Base-by-base conservation (phyloP, 768 basidiomycete species). In the Gelatoporia subvermispora region DNA sequence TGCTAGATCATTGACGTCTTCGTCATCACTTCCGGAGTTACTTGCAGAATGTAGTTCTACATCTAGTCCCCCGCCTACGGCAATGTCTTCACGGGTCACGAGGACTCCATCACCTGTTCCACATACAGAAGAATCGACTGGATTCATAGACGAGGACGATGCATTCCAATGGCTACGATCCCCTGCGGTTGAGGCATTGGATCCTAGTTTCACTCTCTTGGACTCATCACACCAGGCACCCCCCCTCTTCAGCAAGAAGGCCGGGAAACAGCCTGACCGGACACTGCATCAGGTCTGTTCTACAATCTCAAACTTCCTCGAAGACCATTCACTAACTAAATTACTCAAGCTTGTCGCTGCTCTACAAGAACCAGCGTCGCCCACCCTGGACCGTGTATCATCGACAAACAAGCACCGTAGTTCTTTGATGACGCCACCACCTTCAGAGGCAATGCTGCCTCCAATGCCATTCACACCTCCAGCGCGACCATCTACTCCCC, bases 1-100 rank as follows among this genome's bases (percentile, higher is more conserved):
- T 20, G 55, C 51, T 2, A 57, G 47, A 21, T 39, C 54, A 8
- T 47, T 56, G 2, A 54, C 59, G 15, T 60, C 58, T 0, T 60
- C 63, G 2, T 68, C 71, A 4, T 73, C 73, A 9, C 57, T 85
- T 39, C 85, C 86, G n/a, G 79, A 74, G 42, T 73, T 87, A 24
- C 79, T 77, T 8, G 80, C 84, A 0, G 80, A 79, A 58, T 62
- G 69, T 35, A 80, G 74, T 55, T 84, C 84, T 2, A 85, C 84
- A 2, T 87, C 84, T 9, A 86, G 84, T 57, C 82, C 84, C 1
- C 76, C 76, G 13, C 62, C 24, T 3, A 22, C 8, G 10, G 15
- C 20, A n/a, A 5, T 38, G 8, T 38, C 37, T n/a, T n/a, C n/a
- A n/a, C 37, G n/a, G 15, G 37, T 16, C 20, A 38, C 37, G n/a